Base-by-base conservation (phyloP, 2,329 filamentous ascomycete genomes). In the Emmonsiellopsis sp. region DNA sequence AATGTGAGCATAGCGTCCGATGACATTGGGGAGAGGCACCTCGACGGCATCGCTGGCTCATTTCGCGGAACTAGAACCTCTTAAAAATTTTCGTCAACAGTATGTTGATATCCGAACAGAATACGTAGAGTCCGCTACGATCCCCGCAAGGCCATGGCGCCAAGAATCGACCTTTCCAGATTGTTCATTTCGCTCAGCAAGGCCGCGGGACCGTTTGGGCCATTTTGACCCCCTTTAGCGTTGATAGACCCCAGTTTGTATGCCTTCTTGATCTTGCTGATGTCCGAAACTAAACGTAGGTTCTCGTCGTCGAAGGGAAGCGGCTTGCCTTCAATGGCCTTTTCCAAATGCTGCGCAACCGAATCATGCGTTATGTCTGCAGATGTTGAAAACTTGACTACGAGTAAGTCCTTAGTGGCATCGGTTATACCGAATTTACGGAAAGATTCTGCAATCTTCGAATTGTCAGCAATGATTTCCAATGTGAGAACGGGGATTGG, bases 401-500 rank as follows among this genome's bases (percentile, higher is more conserved):
- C 83, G 2, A 96, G 73, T n/a, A 98, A 71, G 60, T 84, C 71
- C 44, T 78, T 84, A 2, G 86, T 93, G 9, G 76, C 73, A 10
- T 88, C 81, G 0, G 80, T 76, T 54, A 97, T 84, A 47, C 93
- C 93, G 64, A 93, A 95, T 52, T 86, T 85, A 34, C 88, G 85
- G 71, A 97, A 97, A 0, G 90, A 85, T 61, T 96, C 91, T 50
- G 89, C 82, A 64, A 98, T 97, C 89, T 94, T 60, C 21, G 17
- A 50, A 32, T 39, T 53, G 43, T 50, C 48, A 44, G 39, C 42
- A 49, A 32, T 37, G n/a, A 32, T 9, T 8, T 13, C 14, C 39
- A 34, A n/a, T 42, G 48, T 33, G 27, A 31, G 21, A 42, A 11
- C 3, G 42, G 13, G 36, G 27, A 32, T 57, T 34, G 47, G 51